Evolutionary conservation across 2,329 filamentous ascomycete species (phyloP), one percentile per base, ranked within the genome.

Genomic region (Monilinia polystroma): DNA sequence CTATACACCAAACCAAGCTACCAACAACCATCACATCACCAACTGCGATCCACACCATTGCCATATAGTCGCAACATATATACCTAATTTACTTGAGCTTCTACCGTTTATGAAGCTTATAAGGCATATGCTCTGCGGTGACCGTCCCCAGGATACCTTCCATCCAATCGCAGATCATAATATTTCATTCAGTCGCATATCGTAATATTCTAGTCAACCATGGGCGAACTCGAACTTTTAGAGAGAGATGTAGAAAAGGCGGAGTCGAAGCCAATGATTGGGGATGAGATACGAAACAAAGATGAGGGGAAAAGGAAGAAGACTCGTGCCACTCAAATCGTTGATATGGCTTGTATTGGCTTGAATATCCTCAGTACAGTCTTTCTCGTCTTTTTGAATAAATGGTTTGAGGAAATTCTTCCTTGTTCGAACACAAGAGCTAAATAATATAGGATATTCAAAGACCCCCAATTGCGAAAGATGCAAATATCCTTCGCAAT

Each of bases 401-500:
- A 81, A 73, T 77, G 77, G 79, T 80, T 77, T 52, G 69, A 70
- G 20, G 29, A 55, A 35, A 64, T 4, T 1, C 16, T 14, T 18
- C 14, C 45, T 51, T 8, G 29, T 18, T 20, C 26, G 32, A 10
- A 26, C 12, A 14, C n/a, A 41, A 56, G 35, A 8, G 18, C 58
- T 69, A 52, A 69, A 55, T 14, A 11, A n/a, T 16, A 4, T 29
- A 81, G 79, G 60, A 79, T 80, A 32, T 80, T 81, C 71, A 77
- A 74, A 71, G 79, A 81, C 70, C 70, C 75, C 53, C 79, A 81
- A 69, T 75, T 81, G 67, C 78, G 79, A 66, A 74, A 76, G 29
- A 80, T 79, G 75, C 80, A 81, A 72, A 77, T 81, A 66, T 78
- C 79, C 70, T 80, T 81, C 56, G 79, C 80, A 23, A 81, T 80